Percentiles rank a stretch among this genome's conserved stretches.
Evolutionary conservation across 805 yeast genomes (phyloP).

Genomic region (Hanseniaspora valbyensis): DNA sequence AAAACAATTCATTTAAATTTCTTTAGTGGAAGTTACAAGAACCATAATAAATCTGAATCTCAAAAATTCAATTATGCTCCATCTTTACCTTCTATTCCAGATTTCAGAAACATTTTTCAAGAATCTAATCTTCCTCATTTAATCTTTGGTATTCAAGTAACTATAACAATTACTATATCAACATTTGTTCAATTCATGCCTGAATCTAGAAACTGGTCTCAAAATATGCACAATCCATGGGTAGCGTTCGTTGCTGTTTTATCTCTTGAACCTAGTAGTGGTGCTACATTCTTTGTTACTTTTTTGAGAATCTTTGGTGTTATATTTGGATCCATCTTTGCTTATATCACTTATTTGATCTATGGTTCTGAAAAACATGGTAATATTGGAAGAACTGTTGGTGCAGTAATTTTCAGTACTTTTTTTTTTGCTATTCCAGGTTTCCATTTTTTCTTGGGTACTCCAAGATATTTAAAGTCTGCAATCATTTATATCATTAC

Average conservation of each 20-base stretch:
- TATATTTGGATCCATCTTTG: conserved; percentile 40
- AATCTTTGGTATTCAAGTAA: conserved; percentile 38
- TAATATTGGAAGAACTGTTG: conserved; percentile 34
- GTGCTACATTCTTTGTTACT: conserved; percentile 40
- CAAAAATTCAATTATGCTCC: conserved; percentile 21
- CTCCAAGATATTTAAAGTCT: conserved; percentile 39
- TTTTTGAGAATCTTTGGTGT: conserved; percentile 40
- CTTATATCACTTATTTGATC: conserved; percentile 37
- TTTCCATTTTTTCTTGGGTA: conserved; percentile 35
- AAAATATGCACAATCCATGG: conserved; percentile 41
- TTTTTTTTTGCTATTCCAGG: conserved; percentile 32
- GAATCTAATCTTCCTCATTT: conserved; percentile 28
- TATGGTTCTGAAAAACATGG: conserved; percentile 32
- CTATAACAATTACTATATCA: conserved; percentile 36
- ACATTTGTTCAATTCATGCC: conserved; percentile 45
- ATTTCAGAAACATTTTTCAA: neutral
- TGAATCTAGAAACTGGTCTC: conserved; percentile 38
- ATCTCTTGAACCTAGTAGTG: conserved; percentile 41
- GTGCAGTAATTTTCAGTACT: conserved; percentile 31
- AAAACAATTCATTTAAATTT: conserved; percentile 32
- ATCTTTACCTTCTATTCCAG: conserved; percentile 7
- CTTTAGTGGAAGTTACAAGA: conserved; percentile 21
- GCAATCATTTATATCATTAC: conserved; percentile 41
- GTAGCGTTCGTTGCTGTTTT: conserved; percentile 43
- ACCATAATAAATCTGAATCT: conserved; percentile 26